A percentile compares a stretch with the other conserved stretches of the same genome.
These are phyloP conservation scores for Poteriospumella lacustris DNA, from an alignment of 108 stramenopile genomes.

Conservation along the genomic window DNA sequence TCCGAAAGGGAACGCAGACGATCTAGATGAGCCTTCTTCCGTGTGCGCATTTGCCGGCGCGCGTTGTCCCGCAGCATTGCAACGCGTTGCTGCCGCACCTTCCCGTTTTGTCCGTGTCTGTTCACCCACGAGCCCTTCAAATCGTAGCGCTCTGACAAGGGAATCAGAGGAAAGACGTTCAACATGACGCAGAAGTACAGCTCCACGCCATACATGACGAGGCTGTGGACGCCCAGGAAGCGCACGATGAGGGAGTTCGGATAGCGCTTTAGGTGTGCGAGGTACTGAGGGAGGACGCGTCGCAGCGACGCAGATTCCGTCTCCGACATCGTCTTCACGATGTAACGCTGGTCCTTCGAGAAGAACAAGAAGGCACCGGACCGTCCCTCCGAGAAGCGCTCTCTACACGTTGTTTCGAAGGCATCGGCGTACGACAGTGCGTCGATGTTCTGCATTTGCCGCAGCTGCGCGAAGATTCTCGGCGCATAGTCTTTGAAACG, in stretches of 20 bases:
- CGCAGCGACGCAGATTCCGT: slow-evolving; percentile 15
- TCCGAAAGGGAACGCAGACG: neutral
- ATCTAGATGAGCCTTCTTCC: too few species aligned
- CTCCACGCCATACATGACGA: slow-evolving; percentile 34
- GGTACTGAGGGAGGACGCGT: slow-evolving; percentile 19
- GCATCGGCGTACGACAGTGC: neutral
- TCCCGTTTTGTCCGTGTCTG: slow-evolving; percentile 10
- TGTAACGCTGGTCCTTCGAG: slow-evolving; percentile 32
- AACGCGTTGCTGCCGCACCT: neutral
- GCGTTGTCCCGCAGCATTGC: neutral
- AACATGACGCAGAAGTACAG: slow-evolving; percentile 39
- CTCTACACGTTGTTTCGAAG: slow-evolving; percentile 24
- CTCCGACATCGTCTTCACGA: slow-evolving; percentile 34
- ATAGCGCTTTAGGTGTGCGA: slow-evolving; percentile 13
- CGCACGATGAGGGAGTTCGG: slow-evolving; percentile 31
- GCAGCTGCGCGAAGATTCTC: slow-evolving; percentile 26
- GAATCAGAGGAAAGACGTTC: slow-evolving; percentile 26
- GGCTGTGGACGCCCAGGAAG: slow-evolving; percentile 34
- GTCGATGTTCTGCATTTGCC: neutral
- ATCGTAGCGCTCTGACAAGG: slow-evolving; percentile 29
- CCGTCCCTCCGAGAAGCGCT: slow-evolving; percentile 35
- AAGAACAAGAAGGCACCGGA: slow-evolving; percentile 44
- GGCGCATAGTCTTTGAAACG: slow-evolving; percentile 35
- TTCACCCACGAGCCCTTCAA: slow-evolving; percentile 43
- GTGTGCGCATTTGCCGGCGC: neutral